phyloP scores from a whole-genome alignment of 177 flowering plant genomes.

The Vitis hybrid region DNA sequence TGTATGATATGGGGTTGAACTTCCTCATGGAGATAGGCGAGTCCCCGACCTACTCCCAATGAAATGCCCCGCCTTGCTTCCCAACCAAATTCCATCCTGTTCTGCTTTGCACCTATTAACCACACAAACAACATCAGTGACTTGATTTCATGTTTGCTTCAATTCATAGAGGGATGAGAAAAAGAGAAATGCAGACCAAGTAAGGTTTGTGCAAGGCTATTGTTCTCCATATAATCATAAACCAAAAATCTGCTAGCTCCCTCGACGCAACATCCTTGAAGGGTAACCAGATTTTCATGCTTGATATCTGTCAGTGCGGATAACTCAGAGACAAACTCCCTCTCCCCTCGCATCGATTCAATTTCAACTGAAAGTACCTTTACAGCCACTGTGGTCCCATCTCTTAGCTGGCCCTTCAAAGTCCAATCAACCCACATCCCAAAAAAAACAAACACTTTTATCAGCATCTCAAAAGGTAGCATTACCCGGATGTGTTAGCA shows the following conservation, averaged over 20 bases:
- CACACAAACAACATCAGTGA: neutral
- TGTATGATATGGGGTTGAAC: slow-evolving; percentile 47
- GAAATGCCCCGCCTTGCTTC: slow-evolving; percentile 31
- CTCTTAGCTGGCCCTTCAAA: slow-evolving; percentile 41
- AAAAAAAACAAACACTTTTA: neutral
- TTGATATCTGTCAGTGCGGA: slow-evolving; percentile 39
- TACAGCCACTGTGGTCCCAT: slow-evolving; percentile 45
- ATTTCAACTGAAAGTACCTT: slow-evolving; percentile 50
- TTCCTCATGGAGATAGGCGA: slow-evolving; percentile 53
- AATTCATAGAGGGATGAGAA: neutral
- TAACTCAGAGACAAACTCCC: slow-evolving; percentile 54
- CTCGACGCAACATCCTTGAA: slow-evolving; percentile 50
- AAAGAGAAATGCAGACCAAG: slow-evolving; percentile 29
- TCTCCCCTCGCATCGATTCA: slow-evolving; percentile 55
- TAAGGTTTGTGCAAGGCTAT: slow-evolving; percentile 40
- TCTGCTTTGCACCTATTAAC: slow-evolving; percentile 36
- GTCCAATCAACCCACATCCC: slow-evolving; percentile 7
- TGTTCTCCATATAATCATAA: slow-evolving; percentile 62
- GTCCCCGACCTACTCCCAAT: slow-evolving; percentile 50
- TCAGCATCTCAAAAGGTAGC: neutral
- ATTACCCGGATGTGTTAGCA: neutral
- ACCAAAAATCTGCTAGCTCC: slow-evolving; percentile 44
- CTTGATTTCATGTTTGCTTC: neutral
- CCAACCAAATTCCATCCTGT: slow-evolving; percentile 43
- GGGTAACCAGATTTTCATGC: slow-evolving; percentile 49